Conservation (phyloP, 176 grass and related monocot genomes). For the Thalia dealbata region DNA sequence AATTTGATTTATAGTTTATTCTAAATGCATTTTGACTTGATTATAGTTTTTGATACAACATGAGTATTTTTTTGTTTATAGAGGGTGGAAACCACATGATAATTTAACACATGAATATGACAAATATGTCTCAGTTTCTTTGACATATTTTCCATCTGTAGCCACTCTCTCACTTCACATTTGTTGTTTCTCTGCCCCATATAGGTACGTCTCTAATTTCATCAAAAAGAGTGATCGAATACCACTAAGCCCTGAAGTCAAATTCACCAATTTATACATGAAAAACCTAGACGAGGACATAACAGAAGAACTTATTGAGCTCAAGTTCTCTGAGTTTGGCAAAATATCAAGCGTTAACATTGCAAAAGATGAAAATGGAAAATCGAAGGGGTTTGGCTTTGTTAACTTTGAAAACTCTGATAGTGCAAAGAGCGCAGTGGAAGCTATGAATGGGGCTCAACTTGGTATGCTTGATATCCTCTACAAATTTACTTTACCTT, state of each 20-base stretch:
- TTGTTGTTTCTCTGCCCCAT: constrained; percentile 2
- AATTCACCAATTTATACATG: constrained; percentile 78
- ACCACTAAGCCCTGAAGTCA: constrained; percentile 33
- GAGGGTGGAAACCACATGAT: no score
- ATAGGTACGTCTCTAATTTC: constrained; percentile 60
- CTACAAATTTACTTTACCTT: not conserved
- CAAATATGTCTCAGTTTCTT: no score
- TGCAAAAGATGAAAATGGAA: constrained; percentile 47
- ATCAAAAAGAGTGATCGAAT: constrained; percentile 51
- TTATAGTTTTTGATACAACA: no score
- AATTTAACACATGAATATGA: no score
- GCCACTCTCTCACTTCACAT: not conserved
- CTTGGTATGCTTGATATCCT: constrained; percentile 39
- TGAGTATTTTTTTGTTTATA: no score
- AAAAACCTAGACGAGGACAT: constrained; percentile 83
- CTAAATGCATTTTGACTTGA: no score
- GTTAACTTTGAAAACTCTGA: constrained; percentile 57
- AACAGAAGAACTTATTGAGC: constrained; percentile 55
- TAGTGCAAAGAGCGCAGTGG: constrained; percentile 55
- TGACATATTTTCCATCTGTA: not conserved
- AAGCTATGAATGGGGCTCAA: constrained; percentile 58
- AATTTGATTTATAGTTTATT: no score
- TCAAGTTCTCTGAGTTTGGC: constrained; percentile 67
- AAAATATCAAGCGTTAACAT: constrained; percentile 50
- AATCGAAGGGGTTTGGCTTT: constrained; percentile 75